These are phyloP conservation scores for Vigna nakashimae DNA, from an alignment of 306 rosid species.

Conservation along the genomic window DNA sequence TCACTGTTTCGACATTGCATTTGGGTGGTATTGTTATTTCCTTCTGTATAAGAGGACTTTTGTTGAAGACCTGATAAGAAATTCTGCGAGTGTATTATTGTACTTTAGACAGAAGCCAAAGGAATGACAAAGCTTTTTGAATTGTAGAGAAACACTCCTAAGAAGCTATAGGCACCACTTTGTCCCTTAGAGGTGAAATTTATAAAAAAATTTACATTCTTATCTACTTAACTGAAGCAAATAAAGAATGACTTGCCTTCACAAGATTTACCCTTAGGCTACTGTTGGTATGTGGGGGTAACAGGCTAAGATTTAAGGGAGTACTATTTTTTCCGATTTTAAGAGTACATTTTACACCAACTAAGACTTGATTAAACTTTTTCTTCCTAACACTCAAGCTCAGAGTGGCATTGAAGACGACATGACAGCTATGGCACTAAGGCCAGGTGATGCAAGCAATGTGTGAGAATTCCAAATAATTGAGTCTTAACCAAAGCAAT, in stretches of 20 bases:
- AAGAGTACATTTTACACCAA: not conserved
- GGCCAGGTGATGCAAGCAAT: not conserved
- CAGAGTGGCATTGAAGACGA: not conserved
- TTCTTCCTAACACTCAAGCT: not conserved
- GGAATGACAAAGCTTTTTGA: slow-evolving; percentile 9
- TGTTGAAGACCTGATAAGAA: slow-evolving; percentile 17
- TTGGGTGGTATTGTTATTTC: slow-evolving; percentile 35
- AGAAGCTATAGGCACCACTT: slow-evolving; percentile 6
- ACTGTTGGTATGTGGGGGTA: not conserved
- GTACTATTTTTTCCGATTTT: not conserved
- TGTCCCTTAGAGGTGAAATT: not conserved
- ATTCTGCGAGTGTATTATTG: not conserved
- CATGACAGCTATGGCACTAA: not conserved
- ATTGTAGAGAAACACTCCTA: not conserved
- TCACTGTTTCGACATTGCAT: slow-evolving; percentile 27
- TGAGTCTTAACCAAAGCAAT: not conserved
- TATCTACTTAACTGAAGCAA: slow-evolving; percentile 11
- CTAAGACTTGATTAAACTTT: not conserved
- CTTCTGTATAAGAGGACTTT: slow-evolving; percentile 29
- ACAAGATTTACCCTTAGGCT: not conserved
- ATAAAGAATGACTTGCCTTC: not conserved
- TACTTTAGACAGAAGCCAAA: slow-evolving; percentile 4
- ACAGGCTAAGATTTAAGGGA: not conserved
- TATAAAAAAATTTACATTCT: not conserved
- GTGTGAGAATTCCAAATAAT: not conserved